phyloP scores from a whole-genome alignment of 1,284 basidiomycete genomes.

The Sporisorium graminicola region DNA sequence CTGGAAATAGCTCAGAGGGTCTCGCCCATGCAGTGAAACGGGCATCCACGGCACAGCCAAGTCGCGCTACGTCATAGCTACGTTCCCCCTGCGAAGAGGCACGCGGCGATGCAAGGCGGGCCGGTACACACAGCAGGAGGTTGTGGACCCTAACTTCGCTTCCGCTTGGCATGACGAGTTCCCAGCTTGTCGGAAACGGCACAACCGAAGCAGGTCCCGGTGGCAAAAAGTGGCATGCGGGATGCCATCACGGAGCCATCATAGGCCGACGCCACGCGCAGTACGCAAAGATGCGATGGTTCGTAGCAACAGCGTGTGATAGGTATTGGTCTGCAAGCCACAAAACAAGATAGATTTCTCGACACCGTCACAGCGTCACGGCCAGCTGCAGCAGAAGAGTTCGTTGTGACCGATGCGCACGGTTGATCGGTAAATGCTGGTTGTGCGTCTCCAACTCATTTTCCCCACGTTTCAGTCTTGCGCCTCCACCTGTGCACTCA shows the following conservation, averaged over 20 bases:
- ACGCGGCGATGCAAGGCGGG: neutral
- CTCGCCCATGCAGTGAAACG: neutral
- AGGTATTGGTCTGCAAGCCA: conserved; percentile 3
- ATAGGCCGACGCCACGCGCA: no score
- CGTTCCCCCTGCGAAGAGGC: neutral
- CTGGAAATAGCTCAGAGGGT: neutral
- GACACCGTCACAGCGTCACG: neutral
- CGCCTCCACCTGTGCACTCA: neutral
- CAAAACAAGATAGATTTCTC: neutral
- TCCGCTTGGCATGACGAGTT: neutral
- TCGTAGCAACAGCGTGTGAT: no score
- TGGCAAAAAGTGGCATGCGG: neutral
- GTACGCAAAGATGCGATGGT: no score
- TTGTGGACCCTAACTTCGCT: conserved; percentile 4
- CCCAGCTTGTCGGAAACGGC: no score
- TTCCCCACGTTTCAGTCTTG: conserved; percentile 14
- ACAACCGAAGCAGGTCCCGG: neutral
- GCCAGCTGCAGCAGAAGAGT: neutral
- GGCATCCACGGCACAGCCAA: neutral
- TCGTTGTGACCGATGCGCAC: neutral
- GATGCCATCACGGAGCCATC: neutral
- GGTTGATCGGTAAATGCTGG: conserved; percentile 3
- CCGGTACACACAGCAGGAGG: neutral
- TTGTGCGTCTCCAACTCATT: neutral
- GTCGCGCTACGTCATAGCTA: neutral